Percentiles rank a stretch among this genome's conserved stretches.
These are phyloP conservation scores for Cryptococcus sp. DNA, from an alignment of 1,284 basidiomycete species.

Conservation along the genomic window DNA sequence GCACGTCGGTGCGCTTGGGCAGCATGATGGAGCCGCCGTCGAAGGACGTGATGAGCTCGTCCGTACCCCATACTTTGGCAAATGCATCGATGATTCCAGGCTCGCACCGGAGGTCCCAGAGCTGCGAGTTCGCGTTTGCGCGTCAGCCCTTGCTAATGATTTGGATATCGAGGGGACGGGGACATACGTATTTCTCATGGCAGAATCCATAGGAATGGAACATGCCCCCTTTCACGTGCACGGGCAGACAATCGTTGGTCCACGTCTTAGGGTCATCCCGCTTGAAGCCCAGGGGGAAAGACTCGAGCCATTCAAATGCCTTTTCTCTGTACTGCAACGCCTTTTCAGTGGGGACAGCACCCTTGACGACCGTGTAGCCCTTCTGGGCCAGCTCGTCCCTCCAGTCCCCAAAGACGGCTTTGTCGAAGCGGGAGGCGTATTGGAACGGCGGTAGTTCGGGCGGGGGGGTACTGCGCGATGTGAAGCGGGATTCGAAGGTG, in stretches of 20 bases:
- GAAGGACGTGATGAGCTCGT: conserved; percentile 23
- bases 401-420: conserved; percentile 31
- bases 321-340: conserved; percentile 29
- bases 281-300: conserved; percentile 39
- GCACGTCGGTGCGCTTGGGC: conserved; percentile 15
- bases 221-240: conserved; percentile 29
- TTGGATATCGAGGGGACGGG: neutral
- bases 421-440: conserved; percentile 22
- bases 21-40: conserved; percentile 24
- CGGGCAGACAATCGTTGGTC: conserved; percentile 31
- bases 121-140: conserved; percentile 16
- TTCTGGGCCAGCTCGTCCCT: conserved; percentile 35
- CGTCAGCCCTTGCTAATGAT: conserved; percentile 3
- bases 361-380: conserved; percentile 42
- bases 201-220: conserved; percentile 21
- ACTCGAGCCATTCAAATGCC: conserved; percentile 41
- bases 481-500: conserved; percentile 9
- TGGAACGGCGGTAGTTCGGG: conserved; percentile 24
- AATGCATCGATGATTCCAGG: conserved; percentile 33
- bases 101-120: conserved; percentile 45
- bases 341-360: conserved; percentile 31
- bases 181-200: conserved; percentile 11
- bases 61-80: conserved; percentile 26
- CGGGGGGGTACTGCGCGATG: conserved; percentile 9
- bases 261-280: conserved; percentile 35